Percentiles rank a stretch among this genome's conserved stretches.
Conservation (phyloP, 306 rosid genomes). For the Parietaria judaica region DNA sequence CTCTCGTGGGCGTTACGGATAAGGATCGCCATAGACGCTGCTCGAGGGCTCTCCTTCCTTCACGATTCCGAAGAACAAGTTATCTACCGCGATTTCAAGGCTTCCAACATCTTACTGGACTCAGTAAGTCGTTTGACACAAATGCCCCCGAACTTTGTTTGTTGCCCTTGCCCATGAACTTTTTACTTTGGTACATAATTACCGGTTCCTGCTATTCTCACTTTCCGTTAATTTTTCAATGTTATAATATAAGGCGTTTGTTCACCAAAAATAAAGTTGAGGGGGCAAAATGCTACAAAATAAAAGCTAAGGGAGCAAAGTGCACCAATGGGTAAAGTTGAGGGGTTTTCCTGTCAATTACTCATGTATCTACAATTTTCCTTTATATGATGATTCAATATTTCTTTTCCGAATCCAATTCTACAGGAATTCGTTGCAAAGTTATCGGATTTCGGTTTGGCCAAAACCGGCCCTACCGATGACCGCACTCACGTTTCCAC, state of each 20-base stretch:
- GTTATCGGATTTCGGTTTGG: constrained; percentile 77
- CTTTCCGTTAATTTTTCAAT: background rate
- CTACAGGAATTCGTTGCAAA: constrained; percentile 64
- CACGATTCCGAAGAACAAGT: constrained; percentile 54
- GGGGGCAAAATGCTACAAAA: too few relatives aligned
- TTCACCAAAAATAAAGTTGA: too few relatives aligned
- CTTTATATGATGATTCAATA: background rate
- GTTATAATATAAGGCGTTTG: too few relatives aligned
- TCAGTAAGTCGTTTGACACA: constrained; percentile 33
- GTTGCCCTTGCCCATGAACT: too few relatives aligned
- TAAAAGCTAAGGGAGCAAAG: too few relatives aligned
- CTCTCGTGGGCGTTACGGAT: constrained; percentile 72
- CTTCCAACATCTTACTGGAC: constrained; percentile 77
- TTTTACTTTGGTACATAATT: too few relatives aligned
- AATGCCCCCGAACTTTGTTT: too few relatives aligned
- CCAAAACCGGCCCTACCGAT: constrained; percentile 75
- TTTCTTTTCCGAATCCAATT: background rate
- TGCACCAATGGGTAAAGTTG: too few relatives aligned
- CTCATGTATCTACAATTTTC: background rate
- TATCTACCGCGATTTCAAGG: constrained; percentile 77
- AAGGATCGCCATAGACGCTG: constrained; percentile 63
- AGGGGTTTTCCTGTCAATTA: background rate
- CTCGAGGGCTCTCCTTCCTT: constrained; percentile 67
- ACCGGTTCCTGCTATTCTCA: background rate
- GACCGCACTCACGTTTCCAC: constrained; percentile 83